Conservation (phyloP, 2,329 filamentous ascomycete genomes). For the Ilyonectria mors-panacis region DNA sequence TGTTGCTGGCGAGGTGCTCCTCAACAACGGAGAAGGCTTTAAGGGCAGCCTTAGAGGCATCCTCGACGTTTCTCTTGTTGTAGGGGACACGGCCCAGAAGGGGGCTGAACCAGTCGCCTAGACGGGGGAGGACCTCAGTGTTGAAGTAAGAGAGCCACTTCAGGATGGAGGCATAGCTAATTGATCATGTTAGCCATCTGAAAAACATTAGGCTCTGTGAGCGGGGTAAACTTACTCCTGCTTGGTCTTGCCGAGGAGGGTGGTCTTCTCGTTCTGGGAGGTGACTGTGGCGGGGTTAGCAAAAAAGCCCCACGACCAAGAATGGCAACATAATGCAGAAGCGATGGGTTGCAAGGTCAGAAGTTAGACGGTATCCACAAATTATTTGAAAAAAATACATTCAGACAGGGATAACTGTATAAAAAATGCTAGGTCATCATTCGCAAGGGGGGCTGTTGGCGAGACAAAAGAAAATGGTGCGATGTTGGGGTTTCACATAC, state of each 20-base stretch:
- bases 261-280: constrained; percentile 99
- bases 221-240: constrained; percentile 81
- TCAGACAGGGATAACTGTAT: constrained; percentile 99
- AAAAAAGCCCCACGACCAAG: constrained; percentile 38
- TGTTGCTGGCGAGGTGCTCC: constrained; percentile 91
- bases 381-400: constrained; percentile 64
- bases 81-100: constrained; percentile 86
- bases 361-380: constrained; percentile 95
- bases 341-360: constrained; percentile 67
- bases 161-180: constrained; percentile 91
- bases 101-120: constrained; percentile 89
- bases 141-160: constrained; percentile 99
- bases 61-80: constrained; percentile 98
- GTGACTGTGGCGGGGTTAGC: constrained; percentile 77
- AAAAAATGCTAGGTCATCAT: constrained; percentile 83
- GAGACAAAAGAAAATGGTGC: constrained; percentile 49
- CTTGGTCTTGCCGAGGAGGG: constrained; percentile 99
- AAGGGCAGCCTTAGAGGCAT: constrained; percentile 77
- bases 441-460: constrained; percentile 42
- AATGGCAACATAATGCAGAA: constrained; percentile 48
- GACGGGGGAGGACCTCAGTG: constrained; percentile 80
- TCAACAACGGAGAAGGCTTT: constrained; percentile 83
- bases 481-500: constrained; percentile 72
- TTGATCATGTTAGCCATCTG: constrained; percentile 43
- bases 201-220: not conserved